These are phyloP conservation scores for Taxillus chinensis DNA, from an alignment of 164 flowering plant species.

Conservation along the genomic window DNA sequence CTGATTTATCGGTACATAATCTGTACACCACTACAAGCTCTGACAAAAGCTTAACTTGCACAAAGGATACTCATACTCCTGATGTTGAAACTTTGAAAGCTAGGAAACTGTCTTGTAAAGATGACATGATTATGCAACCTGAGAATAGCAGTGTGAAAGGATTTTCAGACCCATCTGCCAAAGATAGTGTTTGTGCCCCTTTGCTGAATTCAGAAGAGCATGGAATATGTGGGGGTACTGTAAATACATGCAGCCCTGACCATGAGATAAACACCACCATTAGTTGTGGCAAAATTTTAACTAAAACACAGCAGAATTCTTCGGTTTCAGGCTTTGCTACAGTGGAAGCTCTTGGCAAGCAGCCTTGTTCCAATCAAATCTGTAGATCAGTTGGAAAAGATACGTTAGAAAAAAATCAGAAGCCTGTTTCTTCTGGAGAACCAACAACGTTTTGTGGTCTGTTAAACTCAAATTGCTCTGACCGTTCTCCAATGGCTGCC, in stretches of 20 bases:
- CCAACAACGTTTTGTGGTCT: not conserved
- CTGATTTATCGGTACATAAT: not conserved
- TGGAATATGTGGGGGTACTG: not conserved
- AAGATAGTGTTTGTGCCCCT: not conserved
- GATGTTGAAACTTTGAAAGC: not conserved
- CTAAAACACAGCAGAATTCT: constrained; percentile 6
- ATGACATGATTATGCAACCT: not conserved
- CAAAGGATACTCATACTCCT: not conserved
- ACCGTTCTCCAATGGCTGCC: not conserved
- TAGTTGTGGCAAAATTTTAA: not conserved
- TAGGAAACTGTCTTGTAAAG: not conserved
- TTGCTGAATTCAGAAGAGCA: not conserved
- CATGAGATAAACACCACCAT: not conserved
- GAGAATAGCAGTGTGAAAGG: not conserved
- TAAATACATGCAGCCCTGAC: not conserved
- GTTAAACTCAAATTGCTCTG: not conserved
- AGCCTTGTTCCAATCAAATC: constrained; percentile 3
- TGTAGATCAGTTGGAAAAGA: constrained; percentile 1
- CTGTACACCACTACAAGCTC: constrained; percentile 5
- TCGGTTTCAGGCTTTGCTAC: not conserved
- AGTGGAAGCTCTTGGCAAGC: constrained; percentile 9
- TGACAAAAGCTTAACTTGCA: not conserved
- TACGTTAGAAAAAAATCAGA: constrained; percentile 3
- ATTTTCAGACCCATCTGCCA: not conserved
- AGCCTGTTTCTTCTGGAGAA: constrained; percentile 7